These are phyloP conservation scores for Plasmodium fragile DNA, from an alignment of 169 alveolate species.

Conservation along the genomic window DNA sequence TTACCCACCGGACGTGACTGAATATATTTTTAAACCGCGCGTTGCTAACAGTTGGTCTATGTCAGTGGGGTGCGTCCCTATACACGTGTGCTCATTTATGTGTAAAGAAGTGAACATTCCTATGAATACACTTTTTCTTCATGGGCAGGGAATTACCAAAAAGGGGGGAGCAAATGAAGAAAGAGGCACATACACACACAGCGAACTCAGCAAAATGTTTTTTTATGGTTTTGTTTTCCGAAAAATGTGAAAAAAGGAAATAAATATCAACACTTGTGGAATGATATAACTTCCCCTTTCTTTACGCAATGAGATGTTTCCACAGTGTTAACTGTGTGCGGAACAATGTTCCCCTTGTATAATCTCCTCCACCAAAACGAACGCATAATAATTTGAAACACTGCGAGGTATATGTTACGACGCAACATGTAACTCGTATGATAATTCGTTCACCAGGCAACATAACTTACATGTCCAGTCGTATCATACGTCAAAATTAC, in stretches of 20 bases:
- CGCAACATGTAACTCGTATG: conserved; percentile 4
- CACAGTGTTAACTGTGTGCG: background rate
- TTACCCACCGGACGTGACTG: background rate
- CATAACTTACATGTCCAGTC: background rate
- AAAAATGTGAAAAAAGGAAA: background rate
- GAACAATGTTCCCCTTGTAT: background rate
- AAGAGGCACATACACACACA: background rate
- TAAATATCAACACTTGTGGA: background rate
- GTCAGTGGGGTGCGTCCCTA: background rate
- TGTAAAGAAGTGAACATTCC: background rate
- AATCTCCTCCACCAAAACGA: background rate
- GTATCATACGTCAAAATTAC: conserved; percentile 1
- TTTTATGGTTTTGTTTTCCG: background rate
- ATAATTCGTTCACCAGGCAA: background rate
- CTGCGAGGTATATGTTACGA: background rate
- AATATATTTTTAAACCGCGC: background rate
- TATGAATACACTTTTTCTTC: background rate
- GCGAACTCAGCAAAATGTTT: background rate
- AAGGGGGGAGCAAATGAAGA: conserved; percentile 1
- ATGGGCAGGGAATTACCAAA: background rate
- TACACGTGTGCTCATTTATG: conserved; percentile 1
- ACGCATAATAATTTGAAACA: background rate
- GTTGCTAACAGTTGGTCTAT: background rate
- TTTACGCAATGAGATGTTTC: background rate
- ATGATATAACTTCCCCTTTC: background rate